Base-by-base conservation (phyloP, 371 early-diverging fungal species). In the Apophysomyces trapeziformis region DNA sequence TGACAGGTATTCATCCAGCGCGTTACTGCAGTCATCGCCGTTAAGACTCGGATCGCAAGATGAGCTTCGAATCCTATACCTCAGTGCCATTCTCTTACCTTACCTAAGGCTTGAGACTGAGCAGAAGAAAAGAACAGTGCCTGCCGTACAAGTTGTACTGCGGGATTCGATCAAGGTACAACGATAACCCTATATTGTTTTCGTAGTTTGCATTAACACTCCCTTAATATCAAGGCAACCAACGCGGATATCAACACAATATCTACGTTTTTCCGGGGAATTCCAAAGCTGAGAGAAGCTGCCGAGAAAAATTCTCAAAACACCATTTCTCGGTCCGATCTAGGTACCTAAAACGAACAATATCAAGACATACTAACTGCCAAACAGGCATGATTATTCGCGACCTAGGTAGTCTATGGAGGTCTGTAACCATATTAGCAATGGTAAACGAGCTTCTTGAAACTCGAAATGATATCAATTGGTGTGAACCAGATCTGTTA, bases 371-470 rank as follows among this genome's bases (percentile, higher is more conserved):
- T 7, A 13, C 18, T 58, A 18, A 38, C 56, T 60, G 54, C 14
- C 63, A 3, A 18, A 59, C 76, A 82, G 85, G 86, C 14, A 78
- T 83, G 76, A 38, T 83, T 4, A 87, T 89, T 47, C 82, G 88
- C 18, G 82, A 85, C 21, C 68, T 86, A 46, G 83, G 80, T 0
- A 61, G 46, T 21, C 77, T 88, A 36, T 95, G 95, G 94, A 67
- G 72, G 13, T 75, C 83, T 7, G 87, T 89, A 0, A 68, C 92
- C n/a, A 69, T 90, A 11, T 70, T 92, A 38, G 76, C 89, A 0
- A 71, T 89, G 0, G 84, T 82, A 0, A 73, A 79, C 12, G 90
- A 92, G 2, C 60, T 90, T 0, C 56, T 83, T 6, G 64, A 74
- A 11, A 50, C 37, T 4, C 63, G 58, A 39, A 47, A 61, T 7